Conservation (phyloP, 768 basidiomycete species). For the Tephrocybe sp. region DNA sequence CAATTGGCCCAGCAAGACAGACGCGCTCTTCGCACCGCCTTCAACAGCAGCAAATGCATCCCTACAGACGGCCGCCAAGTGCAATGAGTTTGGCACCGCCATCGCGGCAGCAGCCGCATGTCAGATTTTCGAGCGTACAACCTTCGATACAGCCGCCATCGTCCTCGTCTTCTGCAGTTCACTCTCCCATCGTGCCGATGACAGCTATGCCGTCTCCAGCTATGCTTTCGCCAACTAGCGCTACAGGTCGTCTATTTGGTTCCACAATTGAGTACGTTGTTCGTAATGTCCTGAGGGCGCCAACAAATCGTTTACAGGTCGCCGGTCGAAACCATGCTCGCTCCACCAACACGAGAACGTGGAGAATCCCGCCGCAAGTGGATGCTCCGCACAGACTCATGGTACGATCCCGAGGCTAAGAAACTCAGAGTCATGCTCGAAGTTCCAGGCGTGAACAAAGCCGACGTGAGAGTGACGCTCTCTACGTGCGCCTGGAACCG, state of each 20-base stretch:
- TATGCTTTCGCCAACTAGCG: constrained; percentile 20
- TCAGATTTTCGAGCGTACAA: constrained; percentile 26
- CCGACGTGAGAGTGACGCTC: constrained; percentile 59
- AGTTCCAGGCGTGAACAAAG: constrained; percentile 64
- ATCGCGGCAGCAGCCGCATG: constrained; percentile 17
- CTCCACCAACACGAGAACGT: constrained; percentile 14
- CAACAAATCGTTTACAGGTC: constrained; percentile 17
- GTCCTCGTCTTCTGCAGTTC: constrained; percentile 21
- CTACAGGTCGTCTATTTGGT: constrained; percentile 21
- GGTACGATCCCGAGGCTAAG: constrained; percentile 52
- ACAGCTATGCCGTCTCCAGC: constrained; percentile 23
- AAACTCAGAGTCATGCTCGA: constrained; percentile 63
- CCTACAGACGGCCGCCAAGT: constrained; percentile 13
- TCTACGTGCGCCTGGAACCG: constrained; percentile 62
- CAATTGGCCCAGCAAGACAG: constrained; percentile 16
- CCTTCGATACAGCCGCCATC: constrained; percentile 23
- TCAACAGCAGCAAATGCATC: constrained; percentile 18
- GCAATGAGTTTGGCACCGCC: constrained; percentile 17
- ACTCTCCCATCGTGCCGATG: constrained; percentile 17
- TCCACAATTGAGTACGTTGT: constrained; percentile 23
- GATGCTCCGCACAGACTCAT: constrained; percentile 60
- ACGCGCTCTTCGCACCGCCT: constrained; percentile 6
- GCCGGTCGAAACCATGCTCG: constrained; percentile 16
- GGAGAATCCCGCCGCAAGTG: constrained; percentile 26
- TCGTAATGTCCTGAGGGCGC: background rate